Base-by-base conservation (phyloP, 176 grass and related monocot genomes). In the Bolboschoenus planiculmis region DNA sequence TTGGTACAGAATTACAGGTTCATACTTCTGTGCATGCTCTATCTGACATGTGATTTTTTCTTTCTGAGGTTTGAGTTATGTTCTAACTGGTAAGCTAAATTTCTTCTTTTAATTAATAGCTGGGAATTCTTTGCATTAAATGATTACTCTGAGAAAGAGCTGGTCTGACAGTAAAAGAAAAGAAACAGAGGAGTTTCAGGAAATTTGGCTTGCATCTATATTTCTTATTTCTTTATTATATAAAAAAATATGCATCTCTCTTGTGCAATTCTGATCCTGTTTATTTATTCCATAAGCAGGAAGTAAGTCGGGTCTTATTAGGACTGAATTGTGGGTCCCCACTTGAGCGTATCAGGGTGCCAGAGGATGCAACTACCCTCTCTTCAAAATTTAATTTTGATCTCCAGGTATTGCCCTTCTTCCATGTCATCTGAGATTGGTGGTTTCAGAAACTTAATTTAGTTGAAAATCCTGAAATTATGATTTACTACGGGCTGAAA, bases 271-370 rank as follows among this genome's bases (percentile, higher is more conserved):
- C 46, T 75, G 40, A 61, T 68, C 74, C 40, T n/a, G 21, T 62
- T 59, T 85, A 77, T 62, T 59, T 85, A 77, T 75, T 85, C 20
- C 47, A 39, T 81, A 58, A 56, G 54, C 90, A 99, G 96, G 89
- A 99, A 85, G 92, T 90, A 54, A 99, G 91, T 60, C 81, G 91
- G 2, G 78, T 99, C 87, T 60, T 93, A 16, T 51, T 95, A 80
- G 96, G 96, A 9, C 77, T 99, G 77, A 99, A 95, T 62, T 93
- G 96, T 43, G 91, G 89, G 43, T 82, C 13, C 46, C 89, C 87
- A 56, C 89, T 99, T 15, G 89, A 84, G 63, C 56, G 48, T 14
- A 66, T 95, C 47, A 57, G 66, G 18, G 61, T 99, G 82, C 83
- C 91, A 18, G 91, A 90, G 18, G 56, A 54, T 59, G 87, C 86